These are phyloP conservation scores for Harringtonia aguacate DNA, from an alignment of 2,329 filamentous ascomycete species.

Conservation along the genomic window DNA sequence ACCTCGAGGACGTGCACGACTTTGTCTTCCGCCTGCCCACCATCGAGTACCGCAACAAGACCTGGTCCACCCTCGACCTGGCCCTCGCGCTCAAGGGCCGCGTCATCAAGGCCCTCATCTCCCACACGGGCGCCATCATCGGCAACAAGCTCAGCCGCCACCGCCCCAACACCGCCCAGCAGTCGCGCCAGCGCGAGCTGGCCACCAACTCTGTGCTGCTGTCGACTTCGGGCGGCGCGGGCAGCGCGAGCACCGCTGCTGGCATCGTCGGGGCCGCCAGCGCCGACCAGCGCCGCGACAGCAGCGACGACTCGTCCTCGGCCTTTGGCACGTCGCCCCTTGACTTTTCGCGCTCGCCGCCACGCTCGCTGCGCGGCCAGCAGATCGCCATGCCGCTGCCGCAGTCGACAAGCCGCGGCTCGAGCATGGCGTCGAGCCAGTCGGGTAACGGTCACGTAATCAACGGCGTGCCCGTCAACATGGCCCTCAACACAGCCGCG, in stretches of 20 bases:
- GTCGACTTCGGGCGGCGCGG: constrained; percentile 32
- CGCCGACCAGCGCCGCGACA: constrained; percentile 20
- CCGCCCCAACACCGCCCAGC: constrained; percentile 68
- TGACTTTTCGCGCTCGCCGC: constrained; percentile 49
- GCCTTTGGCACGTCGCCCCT: constrained; percentile 41
- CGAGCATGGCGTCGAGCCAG: constrained; percentile 37
- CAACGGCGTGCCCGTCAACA: no score
- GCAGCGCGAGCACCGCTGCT: neutral
- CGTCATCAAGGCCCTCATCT: constrained; percentile 86
- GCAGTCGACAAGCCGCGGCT: constrained; percentile 38
- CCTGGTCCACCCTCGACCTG: constrained; percentile 94
- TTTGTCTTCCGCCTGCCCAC: constrained; percentile 94
- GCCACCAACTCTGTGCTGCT: constrained; percentile 66
- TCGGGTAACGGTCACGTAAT: no score
- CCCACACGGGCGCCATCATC: constrained; percentile 90
- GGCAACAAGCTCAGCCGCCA: constrained; percentile 94
- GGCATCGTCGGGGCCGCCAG: neutral
- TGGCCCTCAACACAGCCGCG: neutral
- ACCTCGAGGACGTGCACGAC: constrained; percentile 92
- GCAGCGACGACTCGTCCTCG: constrained; percentile 47
- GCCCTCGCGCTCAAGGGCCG: constrained; percentile 89
- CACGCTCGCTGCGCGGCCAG: constrained; percentile 38
- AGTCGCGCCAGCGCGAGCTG: constrained; percentile 69
- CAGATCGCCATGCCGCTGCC: constrained; percentile 35
- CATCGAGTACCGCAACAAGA: constrained; percentile 96